Evolutionary conservation across 768 basidiomycete species (phyloP), one percentile per base, ranked within the genome.

Genomic region (Boletus barrowsii): DNA sequence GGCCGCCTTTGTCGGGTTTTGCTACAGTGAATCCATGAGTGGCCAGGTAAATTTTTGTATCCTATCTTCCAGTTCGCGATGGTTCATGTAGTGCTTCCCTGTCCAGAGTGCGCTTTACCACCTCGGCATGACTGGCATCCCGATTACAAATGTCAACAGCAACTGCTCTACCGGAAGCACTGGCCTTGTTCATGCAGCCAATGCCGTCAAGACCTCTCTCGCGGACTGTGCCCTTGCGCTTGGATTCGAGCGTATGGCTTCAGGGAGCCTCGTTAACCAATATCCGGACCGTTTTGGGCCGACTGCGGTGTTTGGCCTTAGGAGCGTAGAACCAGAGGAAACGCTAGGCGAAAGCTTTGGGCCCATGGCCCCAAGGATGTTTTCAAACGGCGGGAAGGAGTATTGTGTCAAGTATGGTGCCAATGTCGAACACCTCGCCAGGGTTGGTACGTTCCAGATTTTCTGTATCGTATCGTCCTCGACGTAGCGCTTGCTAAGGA

Each of bases 121-220:
- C 65, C 82, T 93, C 33, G 90, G 90, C 17, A 77, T 92, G 67
- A 92, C 89, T 0, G 76, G 81, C 43, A 91, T 93, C 54, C 88
- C 89, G 2, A 86, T 93, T 61, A 79, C 86, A 49, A 93, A 91
- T 61, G 86, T 91, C 42, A 90, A 90, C 73, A 91, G 91, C 71
- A 89, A 89, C 68, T 91, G 89, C 60, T 85, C 89, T 2, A 90
- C 88, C 2, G 88, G 89, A 3, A 86, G 84, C 47, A 79, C 86
- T 1, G 90, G 90, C 13, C 75, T 92, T 14, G 86, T 79, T 66
- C 79, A 87, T 37, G 86, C 86, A 3, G 83, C 84, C 55, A 82
- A 77, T 35, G 77, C 82, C 10, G 81, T 93, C 37, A 88, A 85
- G 64, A 77, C 77, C 30, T 85, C 84, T 11, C 76, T 84, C 51